These are phyloP conservation scores for Sisymbrium altissimum DNA, from an alignment of 345 rosid species.

Conservation along the genomic window DNA sequence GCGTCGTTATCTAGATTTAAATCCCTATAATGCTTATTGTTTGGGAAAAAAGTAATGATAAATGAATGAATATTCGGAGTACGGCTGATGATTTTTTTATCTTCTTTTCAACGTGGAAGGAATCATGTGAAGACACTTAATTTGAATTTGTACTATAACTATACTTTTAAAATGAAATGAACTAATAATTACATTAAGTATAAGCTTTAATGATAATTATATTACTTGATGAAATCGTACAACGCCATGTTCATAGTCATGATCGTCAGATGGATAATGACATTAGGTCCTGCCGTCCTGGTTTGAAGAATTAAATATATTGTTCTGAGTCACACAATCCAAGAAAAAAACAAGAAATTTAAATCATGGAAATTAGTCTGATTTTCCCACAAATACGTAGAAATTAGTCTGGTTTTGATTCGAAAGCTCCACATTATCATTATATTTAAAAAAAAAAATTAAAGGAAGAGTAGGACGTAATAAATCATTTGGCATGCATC, in stretches of 20 bases:
- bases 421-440: background rate
- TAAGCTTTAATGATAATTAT: background rate
- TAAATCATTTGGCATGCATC: too few species aligned
- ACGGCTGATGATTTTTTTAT: background rate
- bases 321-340: background rate
- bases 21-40: too few species aligned
- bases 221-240: background rate
- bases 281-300: background rate
- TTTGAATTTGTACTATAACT: background rate
- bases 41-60: background rate
- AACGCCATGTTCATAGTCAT: constrained; percentile 6
- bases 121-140: constrained; percentile 14
- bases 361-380: background rate
- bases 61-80: background rate
- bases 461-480: too few species aligned
- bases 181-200: background rate
- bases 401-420: background rate
- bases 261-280: background rate
- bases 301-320: background rate
- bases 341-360: background rate
- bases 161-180: background rate
- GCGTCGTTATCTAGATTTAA: background rate
- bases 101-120: constrained; percentile 18
- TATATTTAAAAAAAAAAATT: too few species aligned
- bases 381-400: background rate